A percentile compares a stretch with the other conserved stretches of the same genome.
These are phyloP conservation scores for Medicago arabica DNA, from an alignment of 306 rosid genomes.

Conservation along the genomic window DNA sequence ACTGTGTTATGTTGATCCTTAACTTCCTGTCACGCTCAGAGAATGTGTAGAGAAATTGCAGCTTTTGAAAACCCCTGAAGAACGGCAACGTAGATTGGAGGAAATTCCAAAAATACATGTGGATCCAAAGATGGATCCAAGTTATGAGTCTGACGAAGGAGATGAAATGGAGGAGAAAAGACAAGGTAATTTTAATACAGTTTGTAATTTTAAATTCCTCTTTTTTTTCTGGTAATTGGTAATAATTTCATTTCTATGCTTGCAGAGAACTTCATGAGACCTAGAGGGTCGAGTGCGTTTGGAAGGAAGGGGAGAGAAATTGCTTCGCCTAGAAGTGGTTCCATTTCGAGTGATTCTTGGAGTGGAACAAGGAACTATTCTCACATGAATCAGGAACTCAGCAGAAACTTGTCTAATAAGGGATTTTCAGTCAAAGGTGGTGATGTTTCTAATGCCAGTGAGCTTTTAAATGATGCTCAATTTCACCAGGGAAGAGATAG, in stretches of 20 bases:
- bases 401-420: slow-evolving; percentile 71
- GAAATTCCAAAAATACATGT: slow-evolving; percentile 87
- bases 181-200: slow-evolving; percentile 54
- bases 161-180: slow-evolving; percentile 73
- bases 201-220: slow-evolving; percentile 20
- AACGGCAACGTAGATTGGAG: slow-evolving; percentile 94
- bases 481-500: slow-evolving; percentile 77
- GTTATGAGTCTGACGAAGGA: slow-evolving; percentile 91
- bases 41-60: slow-evolving; percentile 99
- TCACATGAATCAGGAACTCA: slow-evolving; percentile 60
- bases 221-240: slow-evolving; percentile 9
- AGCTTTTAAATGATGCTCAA: slow-evolving; percentile 57
- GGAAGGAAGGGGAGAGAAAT: slow-evolving; percentile 80
- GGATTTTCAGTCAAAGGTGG: slow-evolving; percentile 71
- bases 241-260: slow-evolving; percentile 40
- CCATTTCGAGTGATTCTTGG: slow-evolving; percentile 75
- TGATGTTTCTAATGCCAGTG: slow-evolving; percentile 62
- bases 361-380: slow-evolving; percentile 72
- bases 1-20: slow-evolving; percentile 54
- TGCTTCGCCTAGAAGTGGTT: slow-evolving; percentile 76
- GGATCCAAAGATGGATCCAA: slow-evolving; percentile 98
- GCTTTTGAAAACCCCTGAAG: slow-evolving; percentile 93
- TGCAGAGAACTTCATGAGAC: slow-evolving; percentile 73
- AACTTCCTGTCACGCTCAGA: slow-evolving; percentile 85
- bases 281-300: slow-evolving; percentile 76